Conservation (phyloP, 768 basidiomycete genomes). For the Kwoniella dejecticola region DNA sequence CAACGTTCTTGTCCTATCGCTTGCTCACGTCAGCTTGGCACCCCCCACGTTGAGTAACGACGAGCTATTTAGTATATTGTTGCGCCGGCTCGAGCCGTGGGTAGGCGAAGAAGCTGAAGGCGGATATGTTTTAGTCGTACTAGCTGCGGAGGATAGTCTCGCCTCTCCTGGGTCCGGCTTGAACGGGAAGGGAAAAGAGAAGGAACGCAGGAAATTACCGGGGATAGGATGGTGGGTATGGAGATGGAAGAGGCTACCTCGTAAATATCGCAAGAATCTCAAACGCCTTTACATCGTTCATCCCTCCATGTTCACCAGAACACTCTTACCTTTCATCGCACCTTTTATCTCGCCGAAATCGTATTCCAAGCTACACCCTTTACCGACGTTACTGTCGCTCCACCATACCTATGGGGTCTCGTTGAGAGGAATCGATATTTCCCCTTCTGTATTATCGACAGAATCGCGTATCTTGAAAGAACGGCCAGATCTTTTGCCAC, state of each 20-base stretch:
- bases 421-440: conserved; percentile 29
- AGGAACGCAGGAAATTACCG: conserved; percentile 30
- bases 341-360: conserved; percentile 47
- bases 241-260: conserved; percentile 31
- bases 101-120: conserved; percentile 36
- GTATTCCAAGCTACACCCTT: conserved; percentile 40
- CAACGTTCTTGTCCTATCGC: conserved; percentile 22
- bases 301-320: conserved; percentile 39
- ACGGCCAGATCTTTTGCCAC: conserved; percentile 19
- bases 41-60: conserved; percentile 18
- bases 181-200: conserved; percentile 1
- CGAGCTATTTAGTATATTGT: conserved; percentile 23
- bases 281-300: conserved; percentile 39
- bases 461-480: conserved; percentile 27
- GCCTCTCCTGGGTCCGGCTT: too few species aligned
- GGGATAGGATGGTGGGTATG: conserved; percentile 36
- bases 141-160: conserved; percentile 28
- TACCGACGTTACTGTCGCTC: conserved; percentile 30
- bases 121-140: conserved; percentile 37
- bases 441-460: conserved; percentile 23
- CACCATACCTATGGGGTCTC: conserved; percentile 20
- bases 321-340: conserved; percentile 31
- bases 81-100: conserved; percentile 33
- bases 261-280: conserved; percentile 12
- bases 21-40: conserved; percentile 17